Evolutionary conservation across 2,329 filamentous ascomycete genomes (phyloP).

Genomic region (Teratosphaeria destructans): DNA sequence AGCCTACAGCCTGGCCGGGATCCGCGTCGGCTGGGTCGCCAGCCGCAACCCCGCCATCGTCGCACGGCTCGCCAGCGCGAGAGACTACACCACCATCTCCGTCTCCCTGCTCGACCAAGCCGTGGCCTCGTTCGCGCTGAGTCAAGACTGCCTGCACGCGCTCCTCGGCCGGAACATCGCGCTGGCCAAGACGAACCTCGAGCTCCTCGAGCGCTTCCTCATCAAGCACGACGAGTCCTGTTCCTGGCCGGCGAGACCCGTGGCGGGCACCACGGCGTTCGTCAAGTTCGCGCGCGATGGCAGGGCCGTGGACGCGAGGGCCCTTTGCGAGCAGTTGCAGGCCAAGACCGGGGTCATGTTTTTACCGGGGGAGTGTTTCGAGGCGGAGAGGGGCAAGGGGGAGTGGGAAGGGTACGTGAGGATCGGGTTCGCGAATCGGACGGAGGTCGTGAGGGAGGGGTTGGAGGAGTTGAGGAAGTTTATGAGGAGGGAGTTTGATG

Average conservation of each 20-base stretch:
- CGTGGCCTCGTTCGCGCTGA: constrained; percentile 65
- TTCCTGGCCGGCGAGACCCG: constrained; percentile 58
- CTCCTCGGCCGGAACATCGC: constrained; percentile 54
- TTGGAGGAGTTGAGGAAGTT: constrained; percentile 47
- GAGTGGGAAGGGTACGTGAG: constrained; percentile 68
- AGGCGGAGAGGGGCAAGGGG: constrained; percentile 46
- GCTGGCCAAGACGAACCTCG: constrained; percentile 58
- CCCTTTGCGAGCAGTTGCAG: constrained; percentile 59
- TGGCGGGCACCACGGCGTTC: constrained; percentile 71
- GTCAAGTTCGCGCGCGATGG: constrained; percentile 55
- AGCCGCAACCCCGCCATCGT: constrained; percentile 54
- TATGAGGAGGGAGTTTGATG: constrained; percentile 46
- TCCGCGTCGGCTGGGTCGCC: constrained; percentile 75
- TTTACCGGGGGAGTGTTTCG: constrained; percentile 50
- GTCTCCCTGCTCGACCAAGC: constrained; percentile 75
- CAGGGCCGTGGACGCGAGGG: constrained; percentile 58
- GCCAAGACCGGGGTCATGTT: constrained; percentile 63
- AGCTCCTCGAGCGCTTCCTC: constrained; percentile 57
- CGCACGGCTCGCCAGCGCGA: constrained; percentile 50
- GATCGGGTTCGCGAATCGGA: constrained; percentile 65
- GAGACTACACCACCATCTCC: constrained; percentile 79
- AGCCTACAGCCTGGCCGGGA: constrained; percentile 71
- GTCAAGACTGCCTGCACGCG: constrained; percentile 50
- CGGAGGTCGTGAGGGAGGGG: constrained; percentile 56
- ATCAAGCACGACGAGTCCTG: constrained; percentile 52